Percentiles rank a stretch among this genome's conserved stretches.
Conservation (phyloP, 106 monocot species). For the Posidonia australis region DNA sequence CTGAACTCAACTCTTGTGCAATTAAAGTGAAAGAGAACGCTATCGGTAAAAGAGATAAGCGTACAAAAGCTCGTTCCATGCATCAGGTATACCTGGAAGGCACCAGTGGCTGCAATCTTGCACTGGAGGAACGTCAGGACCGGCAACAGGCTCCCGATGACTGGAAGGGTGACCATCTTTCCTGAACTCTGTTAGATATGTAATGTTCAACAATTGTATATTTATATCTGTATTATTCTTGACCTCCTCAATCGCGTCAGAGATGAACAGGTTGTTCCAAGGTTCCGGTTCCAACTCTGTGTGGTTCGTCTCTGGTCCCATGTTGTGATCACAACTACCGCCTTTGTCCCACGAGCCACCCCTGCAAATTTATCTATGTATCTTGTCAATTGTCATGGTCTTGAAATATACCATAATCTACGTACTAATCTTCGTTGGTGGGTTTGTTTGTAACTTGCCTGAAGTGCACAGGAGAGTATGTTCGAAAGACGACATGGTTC, state of each 20-base stretch:
- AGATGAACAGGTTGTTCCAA: constrained; percentile 43
- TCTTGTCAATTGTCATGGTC: background rate
- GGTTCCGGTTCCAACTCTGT: constrained; percentile 20
- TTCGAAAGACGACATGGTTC: constrained; percentile 53
- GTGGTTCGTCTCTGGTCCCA: constrained; percentile 14
- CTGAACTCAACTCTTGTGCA: no score
- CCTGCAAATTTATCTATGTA: constrained; percentile 19
- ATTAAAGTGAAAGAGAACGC: background rate
- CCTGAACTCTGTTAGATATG: constrained; percentile 49
- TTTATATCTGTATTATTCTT: constrained; percentile 4
- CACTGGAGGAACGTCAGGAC: background rate
- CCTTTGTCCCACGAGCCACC: constrained; percentile 61
- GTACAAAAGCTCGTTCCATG: constrained; percentile 73
- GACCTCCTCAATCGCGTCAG: constrained; percentile 9
- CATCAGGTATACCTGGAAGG: constrained; percentile 84
- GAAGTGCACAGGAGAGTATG: constrained; percentile 63
- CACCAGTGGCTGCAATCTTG: constrained; percentile 99
- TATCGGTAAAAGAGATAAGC: constrained; percentile 29
- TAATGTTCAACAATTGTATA: constrained; percentile 47
- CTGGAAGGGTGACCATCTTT: constrained; percentile 68
- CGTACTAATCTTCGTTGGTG: background rate
- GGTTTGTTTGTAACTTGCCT: constrained; percentile 21
- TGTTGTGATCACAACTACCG: constrained; percentile 28
- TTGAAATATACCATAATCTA: background rate
- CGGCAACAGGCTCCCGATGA: constrained; percentile 36